Percentiles rank a stretch among this genome's conserved stretches.
Conservation (phyloP, 805 yeast species). For the Candida berthetii region DNA sequence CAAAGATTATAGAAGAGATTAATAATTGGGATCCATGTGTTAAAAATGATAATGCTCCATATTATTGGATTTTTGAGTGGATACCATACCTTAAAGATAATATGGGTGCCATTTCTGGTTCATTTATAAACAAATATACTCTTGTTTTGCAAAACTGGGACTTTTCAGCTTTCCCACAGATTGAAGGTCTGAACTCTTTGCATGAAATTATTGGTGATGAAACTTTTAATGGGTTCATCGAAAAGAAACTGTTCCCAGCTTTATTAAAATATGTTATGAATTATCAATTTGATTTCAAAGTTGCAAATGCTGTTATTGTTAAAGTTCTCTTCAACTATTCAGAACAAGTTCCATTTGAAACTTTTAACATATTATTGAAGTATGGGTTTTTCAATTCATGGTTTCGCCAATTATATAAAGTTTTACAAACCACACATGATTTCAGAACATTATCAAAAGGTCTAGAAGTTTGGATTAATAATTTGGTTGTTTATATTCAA, state of each 20-base stretch:
- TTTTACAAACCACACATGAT: slow-evolving; percentile 2
- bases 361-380: slow-evolving; percentile 21
- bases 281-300: slow-evolving; percentile 4
- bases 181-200: slow-evolving; percentile 23
- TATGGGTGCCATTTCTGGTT: slow-evolving; percentile 11
- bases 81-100: slow-evolving; percentile 20
- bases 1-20: slow-evolving; percentile 29
- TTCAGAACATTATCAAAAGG: slow-evolving; percentile 18
- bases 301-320: slow-evolving; percentile 14
- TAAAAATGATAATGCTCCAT: slow-evolving; percentile 10
- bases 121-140: slow-evolving; percentile 17
- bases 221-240: slow-evolving; percentile 12
- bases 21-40: slow-evolving; percentile 25
- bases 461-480: slow-evolving; percentile 24
- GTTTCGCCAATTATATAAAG: slow-evolving; percentile 9
- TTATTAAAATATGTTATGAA: slow-evolving; percentile 5
- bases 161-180: neutral
- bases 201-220: slow-evolving; percentile 25
- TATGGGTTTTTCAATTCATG: slow-evolving; percentile 27
- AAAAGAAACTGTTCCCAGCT: slow-evolving; percentile 15
- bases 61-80: slow-evolving; percentile 33
- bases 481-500: slow-evolving; percentile 14
- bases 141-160: slow-evolving; percentile 15
- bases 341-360: slow-evolving; percentile 8
- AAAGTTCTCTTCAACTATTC: slow-evolving; percentile 19